Percentiles rank a stretch among this genome's conserved stretches.
These are phyloP conservation scores for Anethum foeniculum DNA, from an alignment of 140 eudicot species.

Conservation along the genomic window DNA sequence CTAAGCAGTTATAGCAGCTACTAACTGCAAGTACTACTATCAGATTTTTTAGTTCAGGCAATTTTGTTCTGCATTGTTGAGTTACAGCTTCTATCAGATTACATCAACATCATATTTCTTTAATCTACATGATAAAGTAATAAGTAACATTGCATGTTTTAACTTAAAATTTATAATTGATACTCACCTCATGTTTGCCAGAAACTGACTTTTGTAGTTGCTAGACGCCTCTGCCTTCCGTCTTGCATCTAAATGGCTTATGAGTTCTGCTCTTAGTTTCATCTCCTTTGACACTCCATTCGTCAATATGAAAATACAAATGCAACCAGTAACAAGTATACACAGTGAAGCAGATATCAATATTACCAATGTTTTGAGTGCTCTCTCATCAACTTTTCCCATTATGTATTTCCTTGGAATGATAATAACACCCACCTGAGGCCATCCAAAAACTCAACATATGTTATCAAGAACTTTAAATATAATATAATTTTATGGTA, in stretches of 20 bases:
- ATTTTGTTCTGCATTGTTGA: neutral
- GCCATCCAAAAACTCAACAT: neutral
- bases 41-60: neutral
- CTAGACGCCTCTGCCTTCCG: slow-evolving; percentile 96
- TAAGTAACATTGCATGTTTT: neutral
- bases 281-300: slow-evolving; percentile 97
- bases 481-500: neutral
- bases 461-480: neutral
- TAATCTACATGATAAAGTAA: neutral
- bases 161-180: neutral
- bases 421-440: slow-evolving; percentile 87
- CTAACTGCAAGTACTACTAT: neutral
- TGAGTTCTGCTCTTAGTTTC: slow-evolving; percentile 88
- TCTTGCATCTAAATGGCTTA: slow-evolving; percentile 92
- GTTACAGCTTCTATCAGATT: neutral
- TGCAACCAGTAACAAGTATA: slow-evolving; percentile 72
- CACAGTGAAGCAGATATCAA: slow-evolving; percentile 86
- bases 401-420: slow-evolving; percentile 89
- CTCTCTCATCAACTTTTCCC: slow-evolving; percentile 92
- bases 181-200: slow-evolving; percentile 92
- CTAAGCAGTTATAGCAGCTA: neutral
- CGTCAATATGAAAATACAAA: slow-evolving; percentile 78
- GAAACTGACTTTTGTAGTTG: slow-evolving; percentile 91
- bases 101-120: neutral
- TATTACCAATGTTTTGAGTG: slow-evolving; percentile 63